Base-by-base conservation (phyloP, 805 yeast genomes). In the Cyberlindnera bimundalis region DNA sequence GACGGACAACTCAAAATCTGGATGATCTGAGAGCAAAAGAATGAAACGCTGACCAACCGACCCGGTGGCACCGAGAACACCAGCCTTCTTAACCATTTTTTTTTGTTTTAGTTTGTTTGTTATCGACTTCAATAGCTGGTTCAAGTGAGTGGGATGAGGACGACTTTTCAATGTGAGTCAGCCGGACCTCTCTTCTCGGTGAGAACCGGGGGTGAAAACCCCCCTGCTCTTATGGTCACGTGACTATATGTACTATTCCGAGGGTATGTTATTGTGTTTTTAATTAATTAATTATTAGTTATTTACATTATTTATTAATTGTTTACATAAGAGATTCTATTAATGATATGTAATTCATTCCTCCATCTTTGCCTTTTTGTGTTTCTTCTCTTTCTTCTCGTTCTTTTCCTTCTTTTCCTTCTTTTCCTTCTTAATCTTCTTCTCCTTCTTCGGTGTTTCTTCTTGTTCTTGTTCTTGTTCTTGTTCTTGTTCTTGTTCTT, bases 21-120 rank as follows among this genome's bases (percentile, higher is more conserved):
- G 98, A 61, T 93, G 97, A 47, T 84, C 68, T 3, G 89, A 76
- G 48, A 93, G 71, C 35, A 93, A 70, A 35, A 91, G 70, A 46
- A 93, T 90, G 62, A 93, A 93, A 54, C 98, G 77, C 66, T 93
- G 99, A 42, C 99, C 99, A 28, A 93, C 99, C 31, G 95, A 81
- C 39, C 99, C 99, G 11, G 99, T 91, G 51, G 98, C 98, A 37
- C 99, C 99, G 47, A 91, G 73, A 53, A 93, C 97, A 70, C 99
- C 99, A 52, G 74, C 76, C 42, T 67, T 59, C 59, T 67, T 70
- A 42, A 54, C 61, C 66, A 61, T 64, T 39, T 38, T 40, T 17
- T 14, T 10, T 27, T 36, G 39, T 15, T 7, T 29, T 20, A 16
- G 6, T 29, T 9, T 30, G 32, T 29, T 16, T 29, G 15, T 13